phyloP scores from a whole-genome alignment of 768 basidiomycete species.

The Suillus decipiens region DNA sequence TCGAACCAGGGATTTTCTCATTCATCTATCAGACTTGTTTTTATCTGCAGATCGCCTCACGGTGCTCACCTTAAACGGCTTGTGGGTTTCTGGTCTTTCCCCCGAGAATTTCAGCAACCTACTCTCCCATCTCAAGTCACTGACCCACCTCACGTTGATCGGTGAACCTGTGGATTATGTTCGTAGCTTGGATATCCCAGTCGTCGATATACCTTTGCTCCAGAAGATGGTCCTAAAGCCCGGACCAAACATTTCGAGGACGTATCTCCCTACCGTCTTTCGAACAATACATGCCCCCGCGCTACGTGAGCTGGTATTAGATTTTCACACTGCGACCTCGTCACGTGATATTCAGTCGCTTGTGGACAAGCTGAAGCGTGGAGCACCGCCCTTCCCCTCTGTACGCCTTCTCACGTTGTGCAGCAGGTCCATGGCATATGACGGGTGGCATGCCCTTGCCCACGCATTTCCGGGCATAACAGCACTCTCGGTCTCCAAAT shows the following conservation, averaged over 20 bases:
- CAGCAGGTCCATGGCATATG: conserved; percentile 27
- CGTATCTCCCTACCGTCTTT: conserved; percentile 27
- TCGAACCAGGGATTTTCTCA: background rate
- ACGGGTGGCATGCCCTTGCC: conserved; percentile 25
- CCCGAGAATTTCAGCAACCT: conserved; percentile 22
- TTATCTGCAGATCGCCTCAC: conserved; percentile 16
- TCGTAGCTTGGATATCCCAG: conserved; percentile 10
- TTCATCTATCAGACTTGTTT: background rate
- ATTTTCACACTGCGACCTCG: conserved; percentile 28
- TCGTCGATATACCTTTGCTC: conserved; percentile 22
- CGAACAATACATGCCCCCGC: conserved; percentile 26
- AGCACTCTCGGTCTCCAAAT: conserved; percentile 28
- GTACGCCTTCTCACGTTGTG: conserved; percentile 23
- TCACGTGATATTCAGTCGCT: conserved; percentile 31
- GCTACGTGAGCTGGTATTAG: conserved; percentile 25
- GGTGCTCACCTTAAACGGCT: conserved; percentile 27
- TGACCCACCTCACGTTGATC: conserved; percentile 26
- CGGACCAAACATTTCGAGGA: conserved; percentile 29
- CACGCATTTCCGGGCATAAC: conserved; percentile 28
- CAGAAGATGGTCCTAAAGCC: conserved; percentile 25
- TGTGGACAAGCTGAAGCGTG: conserved; percentile 29
- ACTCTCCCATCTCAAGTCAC: conserved; percentile 23
- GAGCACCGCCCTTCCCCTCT: conserved; percentile 26
- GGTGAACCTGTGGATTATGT: conserved; percentile 32
- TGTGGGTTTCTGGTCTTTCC: conserved; percentile 25